Percentiles rank a stretch among this genome's conserved stretches.
Evolutionary conservation across 768 basidiomycete species (phyloP).

Genomic region (Rhizopogon vinicolor): DNA sequence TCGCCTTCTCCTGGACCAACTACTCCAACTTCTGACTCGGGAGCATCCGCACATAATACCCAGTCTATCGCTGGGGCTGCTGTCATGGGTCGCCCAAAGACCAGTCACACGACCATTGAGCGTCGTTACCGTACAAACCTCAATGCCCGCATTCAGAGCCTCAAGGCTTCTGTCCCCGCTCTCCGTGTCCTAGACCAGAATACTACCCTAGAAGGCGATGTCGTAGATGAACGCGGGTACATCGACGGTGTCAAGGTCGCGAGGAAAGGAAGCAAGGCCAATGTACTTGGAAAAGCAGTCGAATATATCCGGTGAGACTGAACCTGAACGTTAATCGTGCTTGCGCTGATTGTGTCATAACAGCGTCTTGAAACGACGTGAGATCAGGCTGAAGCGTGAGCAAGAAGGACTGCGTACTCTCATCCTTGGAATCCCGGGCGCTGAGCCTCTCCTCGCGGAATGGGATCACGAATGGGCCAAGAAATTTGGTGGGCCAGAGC

Average conservation of each 20-base stretch:
- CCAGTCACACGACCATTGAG: slow-evolving; percentile 87
- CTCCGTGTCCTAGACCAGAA: slow-evolving; percentile 70
- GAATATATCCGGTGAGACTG: slow-evolving; percentile 71
- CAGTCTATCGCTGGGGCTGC: not conserved
- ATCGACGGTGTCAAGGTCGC: slow-evolving; percentile 93
- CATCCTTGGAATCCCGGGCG: slow-evolving; percentile 67
- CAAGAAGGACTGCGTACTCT: slow-evolving; percentile 71
- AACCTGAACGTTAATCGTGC: not conserved
- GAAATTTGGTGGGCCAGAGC: slow-evolving; percentile 75
- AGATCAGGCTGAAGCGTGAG: slow-evolving; percentile 65
- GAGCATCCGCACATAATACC: slow-evolving; percentile 9
- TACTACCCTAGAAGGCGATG: slow-evolving; percentile 35
- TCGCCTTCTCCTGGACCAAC: slow-evolving; percentile 39
- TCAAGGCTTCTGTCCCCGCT: slow-evolving; percentile 79
- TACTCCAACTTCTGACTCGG: slow-evolving; percentile 15
- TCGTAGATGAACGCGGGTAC: slow-evolving; percentile 79
- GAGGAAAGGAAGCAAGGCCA: slow-evolving; percentile 87
- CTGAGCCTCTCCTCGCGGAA: slow-evolving; percentile 61
- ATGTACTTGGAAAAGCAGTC: slow-evolving; percentile 84
- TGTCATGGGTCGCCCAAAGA: slow-evolving; percentile 55
- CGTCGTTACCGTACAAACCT: slow-evolving; percentile 85
- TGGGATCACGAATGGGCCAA: slow-evolving; percentile 77
- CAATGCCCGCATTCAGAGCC: slow-evolving; percentile 78
- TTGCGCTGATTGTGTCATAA: slow-evolving; percentile 4
- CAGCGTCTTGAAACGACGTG: slow-evolving; percentile 78